Base-by-base conservation (phyloP, 116 monocot species). In the Thalassia testudinum region DNA sequence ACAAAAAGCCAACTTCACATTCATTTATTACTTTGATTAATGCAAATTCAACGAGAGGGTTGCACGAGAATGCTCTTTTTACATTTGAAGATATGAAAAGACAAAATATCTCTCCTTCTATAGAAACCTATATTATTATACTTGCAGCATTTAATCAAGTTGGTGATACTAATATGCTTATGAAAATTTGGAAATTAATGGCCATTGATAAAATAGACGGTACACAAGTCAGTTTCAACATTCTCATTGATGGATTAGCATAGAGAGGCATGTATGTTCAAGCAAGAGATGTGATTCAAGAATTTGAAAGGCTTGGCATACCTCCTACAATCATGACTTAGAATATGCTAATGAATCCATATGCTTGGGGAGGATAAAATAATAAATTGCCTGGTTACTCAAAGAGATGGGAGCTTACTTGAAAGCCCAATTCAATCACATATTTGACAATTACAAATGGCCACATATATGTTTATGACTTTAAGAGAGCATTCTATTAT, bases 311-410 rank as follows among this genome's bases (percentile, higher is more conserved):
- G 69, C 37, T 82, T 5, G 82, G 86, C 24, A 54, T 99, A 29
- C 54, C 54, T 26, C 86, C 99, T 20, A 78, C 79, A 8, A 73
- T 78, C 18, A 82, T 99, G 90, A 90, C 90, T 3, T 99, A 90
- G 53, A 99, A 99, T 50, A 99, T 99, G 66, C 66, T 99, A 66
- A 99, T 99, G 73, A 90, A 99, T 75, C 90, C 90, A 20, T 99
- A 90, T 72, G 90, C 79, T 43, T 64, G 80, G 22, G 99, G 99
- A 38, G 99, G 90, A 5, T 90, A 99, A 42, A 85, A 99, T 40
- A 71, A 64, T 47, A 90, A 80, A 56, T 68, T 99, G 47, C 99
- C 99, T 75, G 77, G 53, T 50, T 99, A 44, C 53, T 99, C 24
- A 90, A 80, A 70, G 99, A 99, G 62, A 99, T 99, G 99, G 54